Conservation (phyloP, 257 asterid genomes). For the Solanum sejunctum region DNA sequence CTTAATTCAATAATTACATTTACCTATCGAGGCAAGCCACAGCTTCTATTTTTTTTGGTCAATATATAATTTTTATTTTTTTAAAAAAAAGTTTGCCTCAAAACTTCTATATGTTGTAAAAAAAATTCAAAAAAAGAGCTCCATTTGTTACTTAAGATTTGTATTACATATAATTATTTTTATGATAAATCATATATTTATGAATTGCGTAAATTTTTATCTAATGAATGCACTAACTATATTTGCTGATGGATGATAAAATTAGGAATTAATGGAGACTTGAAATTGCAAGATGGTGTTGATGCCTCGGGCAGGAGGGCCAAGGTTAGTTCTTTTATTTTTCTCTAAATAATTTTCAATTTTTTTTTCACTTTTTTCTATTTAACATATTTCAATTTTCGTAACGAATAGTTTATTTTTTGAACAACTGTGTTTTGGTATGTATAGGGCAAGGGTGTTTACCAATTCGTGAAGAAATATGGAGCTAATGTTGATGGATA, state of each 20-base stretch:
- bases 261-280: conserved; percentile 50
- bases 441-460: conserved; percentile 90
- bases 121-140: too few relatives aligned
- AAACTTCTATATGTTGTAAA: too few relatives aligned
- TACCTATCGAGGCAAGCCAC: fast-evolving
- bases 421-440: background rate
- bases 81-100: too few relatives aligned
- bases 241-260: background rate
- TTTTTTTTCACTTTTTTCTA: background rate
- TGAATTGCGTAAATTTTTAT: too few relatives aligned
- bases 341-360: background rate
- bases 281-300: conserved; percentile 55
- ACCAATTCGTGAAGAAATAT: conserved; percentile 82
- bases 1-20: background rate
- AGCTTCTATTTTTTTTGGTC: too few relatives aligned
- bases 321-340: conserved; percentile 24
- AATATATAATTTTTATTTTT: too few relatives aligned
- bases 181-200: too few relatives aligned
- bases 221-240: too few relatives aligned
- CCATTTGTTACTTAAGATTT: too few relatives aligned
- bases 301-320: conserved; percentile 88
- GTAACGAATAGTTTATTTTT: background rate
- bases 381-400: background rate
- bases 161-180: too few relatives aligned
- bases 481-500: conserved; percentile 98